These are phyloP conservation scores for Firmiana major DNA, from an alignment of 345 rosid species.

Conservation along the genomic window DNA sequence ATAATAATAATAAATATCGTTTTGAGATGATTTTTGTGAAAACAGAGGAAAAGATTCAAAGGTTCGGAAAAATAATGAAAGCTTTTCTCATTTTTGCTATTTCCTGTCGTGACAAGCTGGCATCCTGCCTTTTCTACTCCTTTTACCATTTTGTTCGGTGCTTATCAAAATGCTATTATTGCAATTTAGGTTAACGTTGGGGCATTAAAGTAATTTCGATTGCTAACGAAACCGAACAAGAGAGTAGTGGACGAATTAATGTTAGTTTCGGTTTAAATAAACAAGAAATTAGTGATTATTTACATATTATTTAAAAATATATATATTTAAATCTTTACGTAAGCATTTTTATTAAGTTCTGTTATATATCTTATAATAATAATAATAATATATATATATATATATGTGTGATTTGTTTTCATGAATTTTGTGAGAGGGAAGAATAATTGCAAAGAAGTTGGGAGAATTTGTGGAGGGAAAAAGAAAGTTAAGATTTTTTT, in stretches of 20 bases:
- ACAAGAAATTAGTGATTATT: too few relatives aligned
- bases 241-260: neutral
- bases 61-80: neutral
- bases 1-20: neutral
- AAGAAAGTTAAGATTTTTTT: too few relatives aligned
- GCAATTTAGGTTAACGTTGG: neutral
- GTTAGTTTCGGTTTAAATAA: too few relatives aligned
- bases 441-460: too few relatives aligned
- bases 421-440: too few relatives aligned
- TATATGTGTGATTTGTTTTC: too few relatives aligned
- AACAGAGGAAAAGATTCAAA: neutral
- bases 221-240: neutral
- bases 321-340: too few relatives aligned
- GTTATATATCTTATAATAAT: too few relatives aligned
- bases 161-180: neutral
- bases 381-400: too few relatives aligned
- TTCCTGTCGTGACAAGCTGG: conserved; percentile 17
- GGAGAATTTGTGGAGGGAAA: too few relatives aligned
- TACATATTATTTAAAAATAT: too few relatives aligned
- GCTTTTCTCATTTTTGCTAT: neutral
- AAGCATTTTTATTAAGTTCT: too few relatives aligned
- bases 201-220: neutral
- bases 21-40: neutral
- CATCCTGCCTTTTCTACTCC: conserved; percentile 14
- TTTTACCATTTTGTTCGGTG: neutral